phyloP scores from a whole-genome alignment of 441 rosid genomes.

The Omphalea diandra region DNA sequence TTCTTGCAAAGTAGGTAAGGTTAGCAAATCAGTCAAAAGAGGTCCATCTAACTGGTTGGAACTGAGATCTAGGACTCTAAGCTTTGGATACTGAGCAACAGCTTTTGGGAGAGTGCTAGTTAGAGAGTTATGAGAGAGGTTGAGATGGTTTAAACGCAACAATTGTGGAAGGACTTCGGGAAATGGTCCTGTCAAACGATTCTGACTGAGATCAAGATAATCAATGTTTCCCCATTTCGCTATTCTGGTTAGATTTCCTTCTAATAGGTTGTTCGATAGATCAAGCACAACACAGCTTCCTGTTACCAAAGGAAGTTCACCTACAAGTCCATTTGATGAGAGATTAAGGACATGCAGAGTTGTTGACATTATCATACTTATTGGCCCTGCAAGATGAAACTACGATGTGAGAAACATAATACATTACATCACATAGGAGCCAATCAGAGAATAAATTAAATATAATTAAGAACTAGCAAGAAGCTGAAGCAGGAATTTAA shows the following conservation, averaged over 20 bases:
- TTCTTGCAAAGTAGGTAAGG: slow-evolving; percentile 68
- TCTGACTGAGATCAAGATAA: slow-evolving; percentile 87
- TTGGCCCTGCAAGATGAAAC: slow-evolving; percentile 59
- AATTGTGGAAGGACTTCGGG: slow-evolving; percentile 82
- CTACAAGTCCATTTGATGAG: slow-evolving; percentile 73
- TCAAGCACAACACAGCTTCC: slow-evolving; percentile 81
- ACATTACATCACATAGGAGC: slow-evolving; percentile 12
- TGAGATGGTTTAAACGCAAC: slow-evolving; percentile 83
- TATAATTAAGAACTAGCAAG: not conserved
- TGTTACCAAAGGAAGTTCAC: slow-evolving; percentile 86
- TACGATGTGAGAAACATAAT: slow-evolving; percentile 20
- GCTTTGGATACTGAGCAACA: slow-evolving; percentile 70
- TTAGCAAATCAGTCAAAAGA: slow-evolving; percentile 56
- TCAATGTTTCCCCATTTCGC: slow-evolving; percentile 80
- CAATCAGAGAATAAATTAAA: not conserved
- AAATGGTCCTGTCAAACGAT: slow-evolving; percentile 67
- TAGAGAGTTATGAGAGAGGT: slow-evolving; percentile 80
- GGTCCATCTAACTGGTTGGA: slow-evolving; percentile 73
- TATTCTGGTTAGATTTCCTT: slow-evolving; percentile 77
- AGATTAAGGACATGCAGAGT: slow-evolving; percentile 66
- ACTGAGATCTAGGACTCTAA: slow-evolving; percentile 81
- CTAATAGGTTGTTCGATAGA: slow-evolving; percentile 81
- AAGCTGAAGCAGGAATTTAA: slow-evolving; percentile 20
- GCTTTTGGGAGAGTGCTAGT: slow-evolving; percentile 60
- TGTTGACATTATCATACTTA: slow-evolving; percentile 79